Evolutionary conservation across 345 rosid species (phyloP), one percentile per base, ranked within the genome.

Genomic region (Citrus maxima): DNA sequence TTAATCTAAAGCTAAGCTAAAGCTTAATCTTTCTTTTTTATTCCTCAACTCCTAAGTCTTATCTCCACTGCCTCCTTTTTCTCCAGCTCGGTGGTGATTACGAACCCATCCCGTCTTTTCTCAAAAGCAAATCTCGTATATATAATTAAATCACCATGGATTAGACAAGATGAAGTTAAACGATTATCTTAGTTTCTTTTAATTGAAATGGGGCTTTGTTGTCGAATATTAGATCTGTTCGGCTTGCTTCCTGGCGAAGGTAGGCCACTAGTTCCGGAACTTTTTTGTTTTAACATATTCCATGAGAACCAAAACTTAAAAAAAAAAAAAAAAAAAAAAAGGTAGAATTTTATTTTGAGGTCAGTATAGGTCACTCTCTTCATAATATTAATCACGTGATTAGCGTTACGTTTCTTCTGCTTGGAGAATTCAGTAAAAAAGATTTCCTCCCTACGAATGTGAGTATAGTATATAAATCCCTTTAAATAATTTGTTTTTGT

Each of bases 41-140:
- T 71, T 78, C 76, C 59, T 40, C 42, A 54, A 54, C 61, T 16
- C 25, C 19, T 55, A 14, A 6, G 30, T 64, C 30, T 49, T 54
- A 40, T 74, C 67, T 74, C 67, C 46, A 56, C 40, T 62, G 71
- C 21, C 34, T 6, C 75, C 72, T 60, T 66, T 78, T 65, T 55
- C 66, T 72, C 71, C 74, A 75, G 82, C 80, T 81, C 61, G 79
- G 80, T 60, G 32, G 32, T 49, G 73, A 55, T 76, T 68, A 62
- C 27, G 25, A 70, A 70, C 85, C 76, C 40, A 67, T 66, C 82
- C 78, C 64, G 74, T 82, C 88, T 76, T 80, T 82, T 82, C 82
- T 76, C 60, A 64, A 60, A 74, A 70, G 51, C 49, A 22, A 14
- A 42, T 42, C 38, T 25, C 18, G 16, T 16, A 34, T 7, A 34